Conservation (phyloP, 1,284 basidiomycete genomes). For the Dichomitus squalens region DNA sequence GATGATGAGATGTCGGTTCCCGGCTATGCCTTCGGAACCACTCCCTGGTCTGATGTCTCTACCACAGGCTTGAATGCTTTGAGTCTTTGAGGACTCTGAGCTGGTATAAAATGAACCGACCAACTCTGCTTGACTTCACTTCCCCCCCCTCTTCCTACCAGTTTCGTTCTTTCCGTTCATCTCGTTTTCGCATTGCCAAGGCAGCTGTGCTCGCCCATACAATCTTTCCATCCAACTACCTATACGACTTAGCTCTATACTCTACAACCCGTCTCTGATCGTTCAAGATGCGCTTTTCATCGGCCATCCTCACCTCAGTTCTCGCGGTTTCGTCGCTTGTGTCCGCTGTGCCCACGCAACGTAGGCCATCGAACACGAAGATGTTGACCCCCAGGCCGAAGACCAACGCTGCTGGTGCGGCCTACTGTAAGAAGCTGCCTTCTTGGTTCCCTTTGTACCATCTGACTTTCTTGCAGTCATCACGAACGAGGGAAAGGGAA, state of each 20-base stretch:
- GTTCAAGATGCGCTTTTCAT: slow-evolving; percentile 16
- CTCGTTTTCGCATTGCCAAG: background rate
- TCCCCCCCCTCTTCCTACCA: slow-evolving; percentile 10
- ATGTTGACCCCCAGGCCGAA: slow-evolving; percentile 13
- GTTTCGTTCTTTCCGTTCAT: slow-evolving; percentile 2
- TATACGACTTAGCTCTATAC: background rate
- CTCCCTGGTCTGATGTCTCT: too few relatives aligned
- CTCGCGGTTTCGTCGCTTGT: slow-evolving; percentile 14
- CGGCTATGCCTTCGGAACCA: too few relatives aligned
- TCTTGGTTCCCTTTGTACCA: background rate
- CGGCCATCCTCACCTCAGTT: slow-evolving; percentile 11
- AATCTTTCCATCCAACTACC: slow-evolving; percentile 5
- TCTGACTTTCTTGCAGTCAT: too few relatives aligned
- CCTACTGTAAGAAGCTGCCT: slow-evolving; percentile 14
- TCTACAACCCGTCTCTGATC: too few relatives aligned
- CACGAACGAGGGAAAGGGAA: slow-evolving; percentile 25
- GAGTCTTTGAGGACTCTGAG: too few relatives aligned
- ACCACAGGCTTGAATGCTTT: too few relatives aligned
- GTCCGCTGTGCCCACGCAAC: slow-evolving; percentile 14
- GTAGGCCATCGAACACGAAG: slow-evolving; percentile 4
- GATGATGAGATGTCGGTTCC: too few relatives aligned
- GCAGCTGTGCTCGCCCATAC: slow-evolving; percentile 19
- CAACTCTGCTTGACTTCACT: background rate
- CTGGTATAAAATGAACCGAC: background rate
- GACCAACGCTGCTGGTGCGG: slow-evolving; percentile 14